Percentiles rank a stretch among this genome's conserved stretches.
Evolutionary conservation across 805 yeast species (phyloP).

Genomic region (Zygoascus bituminiphila): DNA sequence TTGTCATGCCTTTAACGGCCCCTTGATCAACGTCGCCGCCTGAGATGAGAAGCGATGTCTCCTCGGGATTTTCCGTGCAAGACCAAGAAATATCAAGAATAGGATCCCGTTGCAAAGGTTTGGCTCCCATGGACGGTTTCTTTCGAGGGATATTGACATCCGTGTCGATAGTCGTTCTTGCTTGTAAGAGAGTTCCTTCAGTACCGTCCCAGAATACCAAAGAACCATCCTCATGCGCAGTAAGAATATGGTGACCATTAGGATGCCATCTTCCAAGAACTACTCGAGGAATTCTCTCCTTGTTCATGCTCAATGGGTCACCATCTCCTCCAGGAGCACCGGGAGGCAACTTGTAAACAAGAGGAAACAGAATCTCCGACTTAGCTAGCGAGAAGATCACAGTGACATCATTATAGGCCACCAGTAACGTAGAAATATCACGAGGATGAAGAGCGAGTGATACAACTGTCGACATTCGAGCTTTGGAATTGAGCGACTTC

Average conservation of each 20-base stretch:
- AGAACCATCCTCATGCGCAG: conserved; percentile 75
- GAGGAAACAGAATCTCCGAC: conserved; percentile 45
- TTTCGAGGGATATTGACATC: conserved; percentile 48
- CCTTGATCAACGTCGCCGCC: conserved; percentile 52
- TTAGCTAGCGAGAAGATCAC: conserved; percentile 60
- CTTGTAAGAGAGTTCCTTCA: conserved; percentile 63
- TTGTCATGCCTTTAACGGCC: conserved; percentile 38
- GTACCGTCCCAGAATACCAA: conserved; percentile 89
- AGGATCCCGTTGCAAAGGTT: conserved; percentile 28
- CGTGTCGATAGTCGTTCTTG: conserved; percentile 62
- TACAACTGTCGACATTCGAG: conserved; percentile 54
- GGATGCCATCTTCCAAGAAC: conserved; percentile 77
- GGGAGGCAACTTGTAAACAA: conserved; percentile 55
- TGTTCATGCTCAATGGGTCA: conserved; percentile 18
- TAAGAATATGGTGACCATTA: conserved; percentile 75
- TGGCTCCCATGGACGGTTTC: conserved; percentile 11
- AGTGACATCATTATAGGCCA: conserved; percentile 64
- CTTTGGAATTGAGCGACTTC: conserved; percentile 48
- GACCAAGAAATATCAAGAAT: conserved; percentile 65
- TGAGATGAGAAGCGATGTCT: conserved; percentile 60
- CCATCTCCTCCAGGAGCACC: conserved; percentile 66
- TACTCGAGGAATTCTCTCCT: conserved; percentile 34
- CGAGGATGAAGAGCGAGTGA: conserved; percentile 79
- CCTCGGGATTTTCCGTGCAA: conserved; percentile 71
- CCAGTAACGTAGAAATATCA: conserved; percentile 69